phyloP scores from a whole-genome alignment of 768 basidiomycete species.

The Tulasnella sp. region DNA sequence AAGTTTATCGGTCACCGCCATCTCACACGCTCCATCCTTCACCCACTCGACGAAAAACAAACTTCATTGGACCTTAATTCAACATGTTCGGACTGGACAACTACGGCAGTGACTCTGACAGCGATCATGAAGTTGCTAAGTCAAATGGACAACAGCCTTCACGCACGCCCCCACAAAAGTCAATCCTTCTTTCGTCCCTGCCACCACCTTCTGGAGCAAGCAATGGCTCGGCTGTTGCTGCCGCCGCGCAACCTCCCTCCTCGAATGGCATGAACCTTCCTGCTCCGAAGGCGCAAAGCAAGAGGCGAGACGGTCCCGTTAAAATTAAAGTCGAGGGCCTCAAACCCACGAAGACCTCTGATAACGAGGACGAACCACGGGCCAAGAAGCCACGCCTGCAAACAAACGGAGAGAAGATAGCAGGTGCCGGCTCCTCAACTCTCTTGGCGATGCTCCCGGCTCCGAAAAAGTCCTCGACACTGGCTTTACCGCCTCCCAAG shows the following conservation, averaged over 20 bases:
- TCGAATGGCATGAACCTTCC: slow-evolving; percentile 2
- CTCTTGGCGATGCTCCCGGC: slow-evolving; percentile 19
- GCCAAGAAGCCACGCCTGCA: slow-evolving; percentile 16
- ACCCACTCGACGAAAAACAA: too few relatives aligned
- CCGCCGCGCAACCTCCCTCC: background rate
- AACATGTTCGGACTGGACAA: slow-evolving; percentile 20
- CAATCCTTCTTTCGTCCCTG: background rate
- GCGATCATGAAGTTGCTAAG: slow-evolving; percentile 16
- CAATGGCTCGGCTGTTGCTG: background rate
- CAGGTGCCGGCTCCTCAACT: slow-evolving; percentile 17
- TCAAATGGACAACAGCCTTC: background rate
- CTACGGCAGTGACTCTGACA: slow-evolving; percentile 23
- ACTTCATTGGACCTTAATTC: too few relatives aligned
- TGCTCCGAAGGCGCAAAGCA: slow-evolving; percentile 16
- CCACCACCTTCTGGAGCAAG: slow-evolving; percentile 7
- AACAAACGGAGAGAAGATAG: background rate
- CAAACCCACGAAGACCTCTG: slow-evolving; percentile 2
- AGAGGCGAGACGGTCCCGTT: slow-evolving; percentile 18
- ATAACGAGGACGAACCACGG: slow-evolving; percentile 15
- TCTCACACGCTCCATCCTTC: too few relatives aligned
- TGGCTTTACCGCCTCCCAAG: slow-evolving; percentile 7
- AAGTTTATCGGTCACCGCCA: background rate
- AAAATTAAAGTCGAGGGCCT: slow-evolving; percentile 19
- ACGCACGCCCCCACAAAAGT: slow-evolving; percentile 1
- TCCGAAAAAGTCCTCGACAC: slow-evolving; percentile 16